Evolutionary conservation across 441 rosid species (phyloP).

Genomic region (Syzygium malaccense): DNA sequence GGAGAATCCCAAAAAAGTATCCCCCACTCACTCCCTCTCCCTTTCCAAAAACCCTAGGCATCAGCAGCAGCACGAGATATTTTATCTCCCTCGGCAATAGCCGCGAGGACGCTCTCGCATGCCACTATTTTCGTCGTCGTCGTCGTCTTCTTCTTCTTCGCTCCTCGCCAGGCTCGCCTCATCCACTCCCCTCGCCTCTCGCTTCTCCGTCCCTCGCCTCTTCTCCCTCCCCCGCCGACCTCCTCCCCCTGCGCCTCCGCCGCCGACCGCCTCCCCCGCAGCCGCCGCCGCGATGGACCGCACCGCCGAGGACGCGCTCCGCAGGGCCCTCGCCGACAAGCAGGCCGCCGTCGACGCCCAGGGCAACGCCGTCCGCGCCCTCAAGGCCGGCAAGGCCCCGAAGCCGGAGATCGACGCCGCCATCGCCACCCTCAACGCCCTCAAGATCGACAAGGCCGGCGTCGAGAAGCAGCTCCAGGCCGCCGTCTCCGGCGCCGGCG

Average conservation of each 20-base stretch:
- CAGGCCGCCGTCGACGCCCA: slow-evolving; percentile 60
- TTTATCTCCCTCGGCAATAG: background rate
- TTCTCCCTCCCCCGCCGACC: background rate
- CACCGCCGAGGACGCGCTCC: slow-evolving; percentile 58
- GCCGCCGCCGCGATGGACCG: slow-evolving; percentile 27
- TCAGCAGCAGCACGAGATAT: background rate
- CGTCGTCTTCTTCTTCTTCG: accelerated
- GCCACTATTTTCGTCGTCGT: background rate
- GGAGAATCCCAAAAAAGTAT: background rate
- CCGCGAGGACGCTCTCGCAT: background rate
- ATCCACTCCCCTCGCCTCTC: slow-evolving; percentile 21
- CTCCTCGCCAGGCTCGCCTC: slow-evolving; percentile 23
- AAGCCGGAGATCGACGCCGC: slow-evolving; percentile 69
- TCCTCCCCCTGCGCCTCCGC: background rate
- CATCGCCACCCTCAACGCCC: slow-evolving; percentile 44
- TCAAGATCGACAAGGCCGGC: slow-evolving; percentile 64
- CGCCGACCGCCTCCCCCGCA: background rate
- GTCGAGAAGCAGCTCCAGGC: slow-evolving; percentile 71
- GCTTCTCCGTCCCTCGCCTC: slow-evolving; percentile 2
- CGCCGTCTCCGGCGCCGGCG: slow-evolving; percentile 33
- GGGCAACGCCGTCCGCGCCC: slow-evolving; percentile 63
- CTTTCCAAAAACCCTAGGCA: background rate
- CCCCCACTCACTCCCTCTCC: background rate
- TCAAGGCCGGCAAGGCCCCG: slow-evolving; percentile 55
- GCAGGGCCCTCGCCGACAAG: slow-evolving; percentile 48